Conservation (phyloP, 768 basidiomycete genomes). For the Leccinum pellstonianum region DNA sequence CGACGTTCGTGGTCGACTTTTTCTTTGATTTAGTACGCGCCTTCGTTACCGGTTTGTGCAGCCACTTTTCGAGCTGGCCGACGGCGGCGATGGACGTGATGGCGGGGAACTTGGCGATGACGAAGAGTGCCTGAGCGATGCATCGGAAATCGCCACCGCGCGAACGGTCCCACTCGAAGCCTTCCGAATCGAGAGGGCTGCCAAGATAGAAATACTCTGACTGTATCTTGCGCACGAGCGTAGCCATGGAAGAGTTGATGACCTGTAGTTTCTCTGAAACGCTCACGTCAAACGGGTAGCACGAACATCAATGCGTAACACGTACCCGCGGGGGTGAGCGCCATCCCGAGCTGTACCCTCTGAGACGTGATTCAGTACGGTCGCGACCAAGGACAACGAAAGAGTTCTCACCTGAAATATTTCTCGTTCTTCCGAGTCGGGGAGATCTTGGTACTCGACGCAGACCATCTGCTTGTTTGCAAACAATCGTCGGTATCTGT, state of each 20-base stretch:
- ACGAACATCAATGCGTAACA: neutral
- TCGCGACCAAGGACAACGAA: neutral
- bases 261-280: constrained; percentile 66
- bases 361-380: constrained; percentile 26
- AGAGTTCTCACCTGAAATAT: constrained; percentile 64
- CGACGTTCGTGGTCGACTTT: constrained; percentile 8
- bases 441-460: constrained; percentile 68
- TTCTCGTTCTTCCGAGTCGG: constrained; percentile 58
- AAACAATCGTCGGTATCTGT: constrained; percentile 57
- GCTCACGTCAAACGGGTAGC: neutral
- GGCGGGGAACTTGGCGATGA: constrained; percentile 46
- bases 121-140: constrained; percentile 52
- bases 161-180: constrained; percentile 49
- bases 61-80: constrained; percentile 50
- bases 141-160: constrained; percentile 59
- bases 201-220: constrained; percentile 43
- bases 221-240: constrained; percentile 59
- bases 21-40: constrained; percentile 22
- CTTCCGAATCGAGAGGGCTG: constrained; percentile 33
- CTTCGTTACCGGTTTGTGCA: constrained; percentile 30
- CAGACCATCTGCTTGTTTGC: constrained; percentile 77
- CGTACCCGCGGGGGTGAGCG: constrained; percentile 66
- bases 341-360: constrained; percentile 79
- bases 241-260: constrained; percentile 52
- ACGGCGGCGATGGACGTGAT: constrained; percentile 32